Evolutionary conservation across 768 basidiomycete genomes (phyloP), one percentile per base, ranked within the genome.

Genomic region (Phylloporus scabripes): DNA sequence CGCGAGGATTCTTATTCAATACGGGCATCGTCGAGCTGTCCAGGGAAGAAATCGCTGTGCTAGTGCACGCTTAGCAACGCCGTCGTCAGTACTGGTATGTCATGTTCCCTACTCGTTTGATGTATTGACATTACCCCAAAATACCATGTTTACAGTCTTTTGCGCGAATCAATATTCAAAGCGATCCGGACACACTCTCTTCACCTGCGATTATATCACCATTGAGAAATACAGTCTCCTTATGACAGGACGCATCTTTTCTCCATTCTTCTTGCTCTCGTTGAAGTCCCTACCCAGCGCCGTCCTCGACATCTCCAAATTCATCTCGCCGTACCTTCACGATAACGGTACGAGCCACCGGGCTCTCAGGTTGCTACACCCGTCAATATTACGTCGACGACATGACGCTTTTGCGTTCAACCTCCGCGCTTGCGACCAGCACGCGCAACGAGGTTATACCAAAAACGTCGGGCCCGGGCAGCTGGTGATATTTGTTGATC

Each of bases 311-410:
- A 82, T 92, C 45, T 83, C 94, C 1, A 85, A 85, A 59, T 95
- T 92, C 0, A 79, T 97, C 47, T 74, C 78, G 0, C 56, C 84
- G 8, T 93, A 86, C 59, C 74, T 99, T 11, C 78, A 90, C 46
- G 84, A 90, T 50, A 82, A 86, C 42, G 70, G 75, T 7, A 82
- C 83, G 0, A 73, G 72, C 1, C 79, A 88, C 62, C 73, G 85
- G 7, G 73, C 80, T 4, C 73, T 93, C 11, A 39, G 95, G 95
- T 0, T 98, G 97, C 62, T 79, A 85, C 39, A 82, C 94, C 42
- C 98, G 94, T 93, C 92, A 96, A 60, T 83, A 92, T 56, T 92
- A 93, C 57, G 77, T 93, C 50, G 93, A 98, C 56, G 81, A 92
- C 0, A 87, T 92, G 74, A 84, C 85, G 50, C 83, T 96, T 47